phyloP scores from a whole-genome alignment of 768 basidiomycete genomes.

The Amanita rimosa region DNA sequence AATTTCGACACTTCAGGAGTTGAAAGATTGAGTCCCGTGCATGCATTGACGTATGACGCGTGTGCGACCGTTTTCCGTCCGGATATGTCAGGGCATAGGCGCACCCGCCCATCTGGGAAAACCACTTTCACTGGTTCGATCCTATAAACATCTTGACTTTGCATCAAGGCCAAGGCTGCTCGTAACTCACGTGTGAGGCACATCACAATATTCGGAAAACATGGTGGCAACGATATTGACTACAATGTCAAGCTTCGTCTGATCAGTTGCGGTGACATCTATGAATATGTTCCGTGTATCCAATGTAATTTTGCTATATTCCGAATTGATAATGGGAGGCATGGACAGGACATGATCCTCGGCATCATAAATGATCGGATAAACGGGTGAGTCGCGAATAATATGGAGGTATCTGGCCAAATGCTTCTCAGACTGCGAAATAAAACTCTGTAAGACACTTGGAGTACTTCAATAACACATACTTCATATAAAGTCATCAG shows the following conservation, averaged over 20 bases:
- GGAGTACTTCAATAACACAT: background rate
- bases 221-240: slow-evolving; percentile 92
- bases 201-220: slow-evolving; percentile 94
- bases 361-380: slow-evolving; percentile 94
- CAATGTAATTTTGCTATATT: slow-evolving; percentile 93
- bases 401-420: slow-evolving; percentile 82
- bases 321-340: slow-evolving; percentile 97
- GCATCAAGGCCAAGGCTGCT: background rate
- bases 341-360: slow-evolving; percentile 85
- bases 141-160: slow-evolving; percentile 26
- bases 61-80: slow-evolving; percentile 62
- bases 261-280: slow-evolving; percentile 93
- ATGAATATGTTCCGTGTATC: slow-evolving; percentile 93
- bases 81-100: slow-evolving; percentile 74
- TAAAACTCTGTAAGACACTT: background rate
- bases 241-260: slow-evolving; percentile 93
- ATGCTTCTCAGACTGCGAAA: slow-evolving; percentile 77
- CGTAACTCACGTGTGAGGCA: slow-evolving; percentile 76
- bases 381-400: slow-evolving; percentile 90
- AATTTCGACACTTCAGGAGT: slow-evolving; percentile 56
- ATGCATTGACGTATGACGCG: slow-evolving; percentile 91
- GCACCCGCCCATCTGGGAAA: slow-evolving; percentile 62
- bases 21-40: slow-evolving; percentile 74
- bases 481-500: slow-evolving; percentile 94
- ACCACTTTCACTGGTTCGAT: slow-evolving; percentile 90